These are phyloP conservation scores for Rhamnella rubrinervis DNA, from an alignment of 331 rosid species.

Conservation along the genomic window DNA sequence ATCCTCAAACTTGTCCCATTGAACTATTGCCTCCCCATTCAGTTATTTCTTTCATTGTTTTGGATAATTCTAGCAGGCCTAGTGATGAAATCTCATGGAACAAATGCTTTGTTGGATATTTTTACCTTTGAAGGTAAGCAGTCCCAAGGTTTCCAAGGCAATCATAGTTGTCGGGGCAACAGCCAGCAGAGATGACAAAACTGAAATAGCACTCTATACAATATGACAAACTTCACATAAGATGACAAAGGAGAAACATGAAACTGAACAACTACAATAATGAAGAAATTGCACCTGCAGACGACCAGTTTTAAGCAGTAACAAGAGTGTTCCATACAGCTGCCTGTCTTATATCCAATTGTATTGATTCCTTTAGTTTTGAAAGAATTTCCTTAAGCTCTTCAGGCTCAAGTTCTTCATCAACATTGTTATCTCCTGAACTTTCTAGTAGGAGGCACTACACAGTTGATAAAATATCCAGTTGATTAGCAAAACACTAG, in stretches of 20 bases:
- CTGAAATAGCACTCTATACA: conserved; percentile 75
- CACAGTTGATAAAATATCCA: conserved; percentile 42
- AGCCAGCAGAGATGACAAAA: conserved; percentile 76
- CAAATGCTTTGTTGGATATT: neutral
- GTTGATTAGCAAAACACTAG: conserved; percentile 20
- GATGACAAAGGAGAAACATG: conserved; percentile 25
- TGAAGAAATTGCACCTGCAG: conserved; percentile 52
- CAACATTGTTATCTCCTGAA: conserved; percentile 62
- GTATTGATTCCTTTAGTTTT: conserved; percentile 69
- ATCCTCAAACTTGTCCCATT: neutral
- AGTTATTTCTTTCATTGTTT: neutral
- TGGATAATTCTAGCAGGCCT: neutral
- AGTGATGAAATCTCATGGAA: neutral
- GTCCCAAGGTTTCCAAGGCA: conserved; percentile 94
- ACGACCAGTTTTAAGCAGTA: conserved; percentile 83
- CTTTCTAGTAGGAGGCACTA: conserved; percentile 87
- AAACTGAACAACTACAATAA: conserved; percentile 10
- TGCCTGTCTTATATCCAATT: conserved; percentile 79
- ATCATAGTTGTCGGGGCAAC: conserved; percentile 70
- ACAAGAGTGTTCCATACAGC: conserved; percentile 92
- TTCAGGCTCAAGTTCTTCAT: conserved; percentile 78
- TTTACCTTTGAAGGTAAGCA: conserved; percentile 84
- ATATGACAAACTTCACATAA: conserved; percentile 26
- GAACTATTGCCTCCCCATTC: too few species aligned
- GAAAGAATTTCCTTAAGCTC: conserved; percentile 81